Percentiles rank a stretch among this genome's conserved stretches.
Evolutionary conservation across 345 rosid genomes (phyloP).

Genomic region (Kandelia obovata): DNA sequence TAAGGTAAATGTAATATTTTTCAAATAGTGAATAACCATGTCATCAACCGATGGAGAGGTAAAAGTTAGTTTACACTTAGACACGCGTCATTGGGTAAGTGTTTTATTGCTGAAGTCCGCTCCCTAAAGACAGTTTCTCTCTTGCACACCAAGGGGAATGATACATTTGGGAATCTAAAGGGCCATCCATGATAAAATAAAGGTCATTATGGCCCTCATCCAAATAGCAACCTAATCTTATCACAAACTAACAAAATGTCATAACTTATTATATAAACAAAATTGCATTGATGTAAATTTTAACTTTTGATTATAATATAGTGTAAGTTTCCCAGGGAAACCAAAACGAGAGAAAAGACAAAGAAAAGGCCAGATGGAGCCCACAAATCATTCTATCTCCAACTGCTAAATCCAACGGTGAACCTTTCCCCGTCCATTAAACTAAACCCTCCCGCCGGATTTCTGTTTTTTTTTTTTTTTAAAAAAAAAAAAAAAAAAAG

Average conservation of each 20-base stretch:
- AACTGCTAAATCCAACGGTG: slow-evolving; percentile 32
- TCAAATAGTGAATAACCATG: not conserved
- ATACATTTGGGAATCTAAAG: slow-evolving; percentile 9
- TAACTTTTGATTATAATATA: not conserved
- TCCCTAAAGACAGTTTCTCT: not conserved
- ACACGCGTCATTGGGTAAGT: slow-evolving; percentile 3
- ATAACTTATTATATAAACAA: not conserved
- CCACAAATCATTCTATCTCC: slow-evolving; percentile 41
- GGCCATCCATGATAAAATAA: not conserved
- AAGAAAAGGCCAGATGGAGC: slow-evolving; percentile 20
- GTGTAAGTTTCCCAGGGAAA: not conserved
- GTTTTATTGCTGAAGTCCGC: not conserved
- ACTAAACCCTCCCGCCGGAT: slow-evolving; percentile 22
- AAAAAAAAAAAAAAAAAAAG: no score
- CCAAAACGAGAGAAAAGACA: slow-evolving; percentile 41
- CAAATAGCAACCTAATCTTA: not conserved
- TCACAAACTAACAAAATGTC: not conserved
- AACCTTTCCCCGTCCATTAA: slow-evolving; percentile 15
- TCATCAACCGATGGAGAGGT: not conserved
- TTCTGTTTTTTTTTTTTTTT: not conserved
- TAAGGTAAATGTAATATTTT: no score
- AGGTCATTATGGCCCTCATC: not conserved
- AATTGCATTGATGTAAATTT: not conserved
- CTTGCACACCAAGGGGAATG: slow-evolving; percentile 1
- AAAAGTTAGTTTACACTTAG: not conserved